Evolutionary conservation across 2,329 filamentous ascomycete species (phyloP), one percentile per base, ranked within the genome.

Genomic region (Calonectria hongkongensis): DNA sequence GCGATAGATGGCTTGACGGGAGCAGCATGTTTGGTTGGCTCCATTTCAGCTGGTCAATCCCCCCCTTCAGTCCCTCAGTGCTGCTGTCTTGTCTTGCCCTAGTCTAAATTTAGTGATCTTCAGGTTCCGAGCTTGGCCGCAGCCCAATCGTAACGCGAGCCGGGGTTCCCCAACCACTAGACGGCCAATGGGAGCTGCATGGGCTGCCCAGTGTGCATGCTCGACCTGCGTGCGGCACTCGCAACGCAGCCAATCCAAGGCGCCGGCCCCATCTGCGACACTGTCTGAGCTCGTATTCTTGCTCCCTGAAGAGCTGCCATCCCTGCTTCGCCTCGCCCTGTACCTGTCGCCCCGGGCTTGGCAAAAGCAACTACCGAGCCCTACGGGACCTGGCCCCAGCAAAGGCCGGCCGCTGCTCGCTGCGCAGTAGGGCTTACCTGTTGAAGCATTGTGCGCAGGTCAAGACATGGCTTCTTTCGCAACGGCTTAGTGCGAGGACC

Each of bases 331-430:
- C 10, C n/a, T 39, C 30, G 33, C 30, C 54, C 54, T 60, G 36
- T 60, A 27, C 36, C 54, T 41, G 54, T 60, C 33, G 54, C 54
- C 54, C 54, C 54, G 36, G 33, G n/a, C 54, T 60, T 60, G 54
- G 54, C 54, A 60, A 10, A 8, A 41, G 33, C 54, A 60, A 60
- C 54, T 60, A 60, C 54, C 54, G 54, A 60, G 54, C 54, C 54
- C 54, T 60, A 60, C 4, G 54, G 12, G 54, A 21, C 45, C 45
- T 48, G n/a, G 45, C 16, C 45, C 45, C 8, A 3, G 8, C 21
- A 21, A 36, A 12, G 33, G 3, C 33, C 33, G 33, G 10, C 43
- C 10, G 45, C 45, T 33, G 30, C 30, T 39, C 51, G n/a, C 16
- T 6, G 28, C 45, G 45, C 45, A 48, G 45, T 48, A 48, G 45